phyloP scores from a whole-genome alignment of 371 early-diverging fungal genomes.

The Chytridium lagenaria region DNA sequence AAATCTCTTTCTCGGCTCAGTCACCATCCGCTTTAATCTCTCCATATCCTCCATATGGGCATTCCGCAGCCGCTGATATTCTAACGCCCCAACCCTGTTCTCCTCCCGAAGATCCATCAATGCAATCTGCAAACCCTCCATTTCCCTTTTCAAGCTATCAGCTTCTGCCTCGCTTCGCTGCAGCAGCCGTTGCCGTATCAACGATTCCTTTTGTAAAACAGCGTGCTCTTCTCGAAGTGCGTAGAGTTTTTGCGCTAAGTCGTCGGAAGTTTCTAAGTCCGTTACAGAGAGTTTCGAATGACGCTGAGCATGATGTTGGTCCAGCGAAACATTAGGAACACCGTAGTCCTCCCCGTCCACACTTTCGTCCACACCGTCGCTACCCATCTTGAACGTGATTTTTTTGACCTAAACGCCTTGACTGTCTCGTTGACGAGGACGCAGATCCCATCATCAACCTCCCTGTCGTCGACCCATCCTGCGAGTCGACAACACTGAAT shows the following conservation, averaged over 20 bases:
- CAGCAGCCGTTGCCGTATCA: not conserved
- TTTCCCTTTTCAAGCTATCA: conserved; percentile 5
- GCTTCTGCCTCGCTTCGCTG: not conserved
- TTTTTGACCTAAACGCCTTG: too few relatives aligned
- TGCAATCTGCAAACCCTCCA: not conserved
- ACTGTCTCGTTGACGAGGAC: not conserved
- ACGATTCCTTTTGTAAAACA: not conserved
- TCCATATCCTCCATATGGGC: conserved; percentile 10
- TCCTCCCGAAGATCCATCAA: not conserved
- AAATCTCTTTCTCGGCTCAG: conserved; percentile 1
- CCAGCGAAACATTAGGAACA: too few relatives aligned
- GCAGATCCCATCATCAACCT: not conserved
- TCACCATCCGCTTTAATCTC: not conserved
- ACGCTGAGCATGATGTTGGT: too few relatives aligned
- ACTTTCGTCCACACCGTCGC: too few relatives aligned
- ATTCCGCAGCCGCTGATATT: conserved; percentile 2
- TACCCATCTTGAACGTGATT: too few relatives aligned
- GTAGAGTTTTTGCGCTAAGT: not conserved
- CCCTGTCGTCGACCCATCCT: too few relatives aligned
- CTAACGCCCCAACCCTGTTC: not conserved
- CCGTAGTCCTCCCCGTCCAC: too few relatives aligned
- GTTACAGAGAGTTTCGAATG: too few relatives aligned
- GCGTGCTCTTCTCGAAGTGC: not conserved
- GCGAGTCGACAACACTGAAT: conserved; percentile 2
- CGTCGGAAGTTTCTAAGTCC: not conserved